Conservation (phyloP, 805 yeast genomes). For the Myxozyma neglecta region DNA sequence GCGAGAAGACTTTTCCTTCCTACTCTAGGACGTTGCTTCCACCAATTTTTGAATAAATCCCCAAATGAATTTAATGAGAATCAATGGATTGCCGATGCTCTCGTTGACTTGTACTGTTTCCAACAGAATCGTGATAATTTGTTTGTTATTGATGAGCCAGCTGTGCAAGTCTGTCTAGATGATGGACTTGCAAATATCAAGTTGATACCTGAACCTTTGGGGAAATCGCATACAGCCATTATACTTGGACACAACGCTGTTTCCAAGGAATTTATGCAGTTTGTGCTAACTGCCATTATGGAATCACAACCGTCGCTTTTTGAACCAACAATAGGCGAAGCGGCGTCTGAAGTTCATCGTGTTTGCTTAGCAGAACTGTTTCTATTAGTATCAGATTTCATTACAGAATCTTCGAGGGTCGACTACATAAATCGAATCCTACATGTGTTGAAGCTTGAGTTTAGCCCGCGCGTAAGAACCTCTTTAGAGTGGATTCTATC, state of each 20-base stretch:
- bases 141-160: slow-evolving; percentile 59
- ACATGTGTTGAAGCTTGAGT: slow-evolving; percentile 55
- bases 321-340: slow-evolving; percentile 52
- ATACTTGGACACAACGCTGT: background rate
- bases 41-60: slow-evolving; percentile 24
- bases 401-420: slow-evolving; percentile 33
- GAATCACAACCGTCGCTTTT: slow-evolving; percentile 39
- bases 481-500: slow-evolving; percentile 80
- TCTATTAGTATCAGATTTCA: slow-evolving; percentile 44
- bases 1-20: slow-evolving; percentile 74
- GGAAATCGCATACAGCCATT: background rate
- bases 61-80: slow-evolving; percentile 31
- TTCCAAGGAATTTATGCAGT: background rate
- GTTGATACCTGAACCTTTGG: background rate
- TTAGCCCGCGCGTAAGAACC: slow-evolving; percentile 73
- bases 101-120: slow-evolving; percentile 50
- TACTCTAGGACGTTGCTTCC: slow-evolving; percentile 50
- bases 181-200: background rate
- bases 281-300: slow-evolving; percentile 40
- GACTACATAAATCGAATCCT: slow-evolving; percentile 38
- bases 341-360: slow-evolving; percentile 65
- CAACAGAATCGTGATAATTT: slow-evolving; percentile 57
- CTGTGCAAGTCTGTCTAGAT: slow-evolving; percentile 34
- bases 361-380: slow-evolving; percentile 58
- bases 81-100: slow-evolving; percentile 53